Conservation (phyloP, 164 flowering plant species). For the Berberis thunbergii region DNA sequence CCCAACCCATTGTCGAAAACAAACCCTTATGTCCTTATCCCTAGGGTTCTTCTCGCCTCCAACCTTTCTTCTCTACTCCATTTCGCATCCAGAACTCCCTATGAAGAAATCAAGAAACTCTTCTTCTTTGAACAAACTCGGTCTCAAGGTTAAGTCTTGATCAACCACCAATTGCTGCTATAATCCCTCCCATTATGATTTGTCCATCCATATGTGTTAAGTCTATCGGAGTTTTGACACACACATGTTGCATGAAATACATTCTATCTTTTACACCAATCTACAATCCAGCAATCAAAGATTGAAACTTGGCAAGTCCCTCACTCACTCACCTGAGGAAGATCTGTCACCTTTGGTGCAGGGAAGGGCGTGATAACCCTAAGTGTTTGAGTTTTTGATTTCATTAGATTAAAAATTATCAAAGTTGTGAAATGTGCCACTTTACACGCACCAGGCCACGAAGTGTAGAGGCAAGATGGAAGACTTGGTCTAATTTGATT, state of each 20-base stretch:
- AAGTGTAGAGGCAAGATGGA: no score
- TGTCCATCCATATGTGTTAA: conserved; percentile 82
- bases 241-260: conserved; percentile 71
- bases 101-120: no score
- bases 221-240: conserved; percentile 82
- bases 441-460: no score
- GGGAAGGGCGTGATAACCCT: conserved; percentile 77
- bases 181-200: conserved; percentile 91
- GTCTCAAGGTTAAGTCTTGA: conserved; percentile 49
- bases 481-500: no score
- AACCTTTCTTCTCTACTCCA: no score
- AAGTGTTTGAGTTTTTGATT: conserved; percentile 23
- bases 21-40: no score
- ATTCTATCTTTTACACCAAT: conserved; percentile 78
- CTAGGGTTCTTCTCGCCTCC: no score
- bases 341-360: conserved; percentile 69
- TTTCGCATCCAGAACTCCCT: no score
- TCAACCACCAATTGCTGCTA: conserved; percentile 78
- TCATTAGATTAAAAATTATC: no score
- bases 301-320: conserved; percentile 78
- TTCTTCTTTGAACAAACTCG: no score
- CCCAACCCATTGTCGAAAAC: no score
- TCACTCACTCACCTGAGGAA: conserved; percentile 67
- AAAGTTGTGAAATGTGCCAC: no score
- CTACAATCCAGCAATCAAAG: conserved; percentile 68